Percentiles rank a stretch among this genome's conserved stretches.
These are phyloP conservation scores for Colletotrichum cereale DNA, from an alignment of 2,329 filamentous ascomycete genomes.

Conservation along the genomic window DNA sequence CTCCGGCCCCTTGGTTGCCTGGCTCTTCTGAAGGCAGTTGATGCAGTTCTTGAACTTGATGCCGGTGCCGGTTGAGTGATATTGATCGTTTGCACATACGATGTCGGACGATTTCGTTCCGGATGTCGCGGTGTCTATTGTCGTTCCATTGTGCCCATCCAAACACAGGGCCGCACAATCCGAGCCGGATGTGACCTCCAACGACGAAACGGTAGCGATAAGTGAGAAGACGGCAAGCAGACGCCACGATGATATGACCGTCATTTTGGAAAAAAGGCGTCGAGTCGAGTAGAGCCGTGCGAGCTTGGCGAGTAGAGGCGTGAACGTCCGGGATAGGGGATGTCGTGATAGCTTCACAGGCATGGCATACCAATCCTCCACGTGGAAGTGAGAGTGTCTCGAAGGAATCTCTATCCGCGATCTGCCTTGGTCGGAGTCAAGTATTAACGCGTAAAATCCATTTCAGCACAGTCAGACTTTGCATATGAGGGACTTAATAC, in stretches of 20 bases:
- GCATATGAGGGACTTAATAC: constrained; percentile 12
- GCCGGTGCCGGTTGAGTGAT: constrained; percentile 51
- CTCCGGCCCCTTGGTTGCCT: constrained; percentile 53
- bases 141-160: constrained; percentile 51
- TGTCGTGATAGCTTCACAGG: neutral
- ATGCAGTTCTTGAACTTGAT: constrained; percentile 62
- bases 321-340: neutral
- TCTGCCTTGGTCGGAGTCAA: neutral
- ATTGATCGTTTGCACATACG: constrained; percentile 58
- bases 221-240: constrained; percentile 37
- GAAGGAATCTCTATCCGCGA: neutral
- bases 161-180: constrained; percentile 62
- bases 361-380: constrained; percentile 16
- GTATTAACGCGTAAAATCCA: constrained; percentile 8
- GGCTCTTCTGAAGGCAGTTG: constrained; percentile 61
- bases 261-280: neutral
- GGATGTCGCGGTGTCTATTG: constrained; percentile 51
- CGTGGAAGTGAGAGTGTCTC: neutral
- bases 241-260: neutral
- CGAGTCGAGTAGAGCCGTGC: too few species aligned
- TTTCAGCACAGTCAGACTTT: neutral
- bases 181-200: constrained; percentile 65
- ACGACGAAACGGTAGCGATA: constrained; percentile 43
- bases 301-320: neutral
- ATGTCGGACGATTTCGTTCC: constrained; percentile 62